Conservation (phyloP, 2,329 filamentous ascomycete genomes). For the Gliomastix tumulicola region DNA sequence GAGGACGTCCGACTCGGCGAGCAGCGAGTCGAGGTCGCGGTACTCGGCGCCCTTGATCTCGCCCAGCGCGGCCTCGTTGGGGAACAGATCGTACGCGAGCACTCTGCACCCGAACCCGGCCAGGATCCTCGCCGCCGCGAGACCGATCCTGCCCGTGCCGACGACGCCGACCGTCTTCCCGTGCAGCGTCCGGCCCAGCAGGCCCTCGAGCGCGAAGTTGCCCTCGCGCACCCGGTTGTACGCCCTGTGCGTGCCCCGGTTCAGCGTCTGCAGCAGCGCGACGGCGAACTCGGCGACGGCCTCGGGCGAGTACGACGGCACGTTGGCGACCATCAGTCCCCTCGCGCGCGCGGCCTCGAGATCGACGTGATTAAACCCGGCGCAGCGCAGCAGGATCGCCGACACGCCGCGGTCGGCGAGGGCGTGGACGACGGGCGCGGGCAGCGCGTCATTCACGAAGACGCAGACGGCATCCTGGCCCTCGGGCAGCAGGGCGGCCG, state of each 20-base stretch:
- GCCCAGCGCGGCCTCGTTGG: slow-evolving; percentile 40
- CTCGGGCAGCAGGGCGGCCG: slow-evolving; percentile 40
- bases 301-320: slow-evolving; percentile 63
- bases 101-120: slow-evolving; percentile 58
- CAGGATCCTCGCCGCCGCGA: slow-evolving; percentile 55
- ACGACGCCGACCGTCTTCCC: slow-evolving; percentile 62
- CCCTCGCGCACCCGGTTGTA: slow-evolving; percentile 63
- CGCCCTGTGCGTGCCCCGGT: slow-evolving; percentile 60
- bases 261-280: slow-evolving; percentile 60
- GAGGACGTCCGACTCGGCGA: slow-evolving; percentile 52
- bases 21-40: slow-evolving; percentile 43
- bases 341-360: slow-evolving; percentile 45
- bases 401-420: slow-evolving; percentile 43
- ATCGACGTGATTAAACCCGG: slow-evolving; percentile 63
- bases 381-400: slow-evolving; percentile 58
- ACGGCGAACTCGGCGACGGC: slow-evolving; percentile 64
- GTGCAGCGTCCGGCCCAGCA: slow-evolving; percentile 53
- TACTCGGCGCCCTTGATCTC: slow-evolving; percentile 42
- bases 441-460: slow-evolving; percentile 60
- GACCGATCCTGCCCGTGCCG: slow-evolving; percentile 58
- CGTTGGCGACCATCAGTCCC: slow-evolving; percentile 56
- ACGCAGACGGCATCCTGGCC: slow-evolving; percentile 54
- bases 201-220: slow-evolving; percentile 59
- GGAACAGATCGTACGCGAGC: slow-evolving; percentile 54
- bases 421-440: slow-evolving; percentile 39